Evolutionary conservation across 148 eudicot species (phyloP).

Genomic region (Hydrangea macrophylla): DNA sequence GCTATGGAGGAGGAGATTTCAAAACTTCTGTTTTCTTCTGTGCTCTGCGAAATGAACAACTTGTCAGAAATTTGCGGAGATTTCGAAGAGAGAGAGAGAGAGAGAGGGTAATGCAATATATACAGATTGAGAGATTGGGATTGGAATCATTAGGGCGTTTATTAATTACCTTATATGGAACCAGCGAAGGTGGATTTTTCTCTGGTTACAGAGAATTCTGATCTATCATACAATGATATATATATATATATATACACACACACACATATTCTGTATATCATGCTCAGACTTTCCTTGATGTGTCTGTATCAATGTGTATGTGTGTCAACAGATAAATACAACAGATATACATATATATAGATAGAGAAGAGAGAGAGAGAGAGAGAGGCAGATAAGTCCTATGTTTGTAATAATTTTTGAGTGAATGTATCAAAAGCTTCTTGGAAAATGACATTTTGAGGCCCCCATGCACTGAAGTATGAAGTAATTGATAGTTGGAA

Average conservation of each 20-base stretch:
- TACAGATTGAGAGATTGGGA: neutral
- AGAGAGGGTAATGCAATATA: neutral
- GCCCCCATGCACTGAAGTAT: too few relatives aligned
- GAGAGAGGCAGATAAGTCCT: too few relatives aligned
- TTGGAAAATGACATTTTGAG: too few relatives aligned
- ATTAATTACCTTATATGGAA: neutral
- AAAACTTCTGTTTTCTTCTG: neutral
- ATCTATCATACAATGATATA: neutral
- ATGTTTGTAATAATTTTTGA: too few relatives aligned
- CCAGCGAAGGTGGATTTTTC: neutral
- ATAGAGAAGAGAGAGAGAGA: neutral
- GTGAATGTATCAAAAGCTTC: too few relatives aligned
- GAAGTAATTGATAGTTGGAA: too few relatives aligned
- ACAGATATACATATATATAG: neutral
- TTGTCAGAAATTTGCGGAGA: neutral
- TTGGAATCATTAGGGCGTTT: neutral
- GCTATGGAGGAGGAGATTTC: neutral
- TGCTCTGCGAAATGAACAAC: neutral
- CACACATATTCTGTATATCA: too few relatives aligned
- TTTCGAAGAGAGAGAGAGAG: constrained; percentile 12
- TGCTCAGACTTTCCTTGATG: too few relatives aligned
- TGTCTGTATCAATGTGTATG: too few relatives aligned
- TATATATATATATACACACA: too few relatives aligned
- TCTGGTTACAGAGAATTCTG: neutral
- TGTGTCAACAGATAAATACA: neutral